A percentile compares a stretch with the other conserved stretches of the same genome.
Evolutionary conservation across 1,284 basidiomycete genomes (phyloP).

Genomic region (Cutaneotrichosporon cutaneum): DNA sequence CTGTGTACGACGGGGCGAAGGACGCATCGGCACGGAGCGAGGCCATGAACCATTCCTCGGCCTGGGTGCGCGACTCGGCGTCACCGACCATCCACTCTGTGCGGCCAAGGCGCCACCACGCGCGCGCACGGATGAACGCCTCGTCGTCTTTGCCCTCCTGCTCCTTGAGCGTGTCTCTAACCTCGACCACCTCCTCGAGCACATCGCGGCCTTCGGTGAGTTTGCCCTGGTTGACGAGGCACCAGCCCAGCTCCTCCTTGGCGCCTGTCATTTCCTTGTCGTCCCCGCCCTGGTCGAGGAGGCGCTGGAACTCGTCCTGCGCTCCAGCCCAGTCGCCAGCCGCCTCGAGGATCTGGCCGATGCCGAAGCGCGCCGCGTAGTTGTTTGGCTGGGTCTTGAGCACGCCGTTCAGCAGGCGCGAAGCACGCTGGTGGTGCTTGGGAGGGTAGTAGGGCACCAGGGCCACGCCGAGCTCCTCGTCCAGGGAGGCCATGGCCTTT

Average conservation of each 20-base stretch:
- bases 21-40: conserved; percentile 73
- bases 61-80: conserved; percentile 58
- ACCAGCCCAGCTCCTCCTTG: conserved; percentile 83
- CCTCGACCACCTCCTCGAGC: conserved; percentile 63
- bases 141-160: conserved; percentile 56
- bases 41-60: conserved; percentile 77
- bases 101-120: conserved; percentile 78
- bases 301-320: conserved; percentile 60
- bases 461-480: conserved; percentile 55
- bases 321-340: conserved; percentile 71
- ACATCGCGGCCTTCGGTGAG: conserved; percentile 59
- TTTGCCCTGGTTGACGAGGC: conserved; percentile 63
- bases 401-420: conserved; percentile 69
- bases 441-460: conserved; percentile 85
- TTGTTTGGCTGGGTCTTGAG: conserved; percentile 65
- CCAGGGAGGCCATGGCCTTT: conserved; percentile 40
- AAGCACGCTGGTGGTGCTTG: conserved; percentile 79
- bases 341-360: conserved; percentile 70
- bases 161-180: conserved; percentile 60
- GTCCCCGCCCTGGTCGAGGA: conserved; percentile 49
- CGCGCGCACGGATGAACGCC: conserved; percentile 61
- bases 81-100: conserved; percentile 70
- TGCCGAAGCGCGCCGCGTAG: conserved; percentile 67
- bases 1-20: conserved; percentile 90
- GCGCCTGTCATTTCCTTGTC: conserved; percentile 63